A percentile compares a stretch with the other conserved stretches of the same genome.
phyloP scores from a whole-genome alignment of 2,329 filamentous ascomycete genomes.

The Myrmaecium sp. region DNA sequence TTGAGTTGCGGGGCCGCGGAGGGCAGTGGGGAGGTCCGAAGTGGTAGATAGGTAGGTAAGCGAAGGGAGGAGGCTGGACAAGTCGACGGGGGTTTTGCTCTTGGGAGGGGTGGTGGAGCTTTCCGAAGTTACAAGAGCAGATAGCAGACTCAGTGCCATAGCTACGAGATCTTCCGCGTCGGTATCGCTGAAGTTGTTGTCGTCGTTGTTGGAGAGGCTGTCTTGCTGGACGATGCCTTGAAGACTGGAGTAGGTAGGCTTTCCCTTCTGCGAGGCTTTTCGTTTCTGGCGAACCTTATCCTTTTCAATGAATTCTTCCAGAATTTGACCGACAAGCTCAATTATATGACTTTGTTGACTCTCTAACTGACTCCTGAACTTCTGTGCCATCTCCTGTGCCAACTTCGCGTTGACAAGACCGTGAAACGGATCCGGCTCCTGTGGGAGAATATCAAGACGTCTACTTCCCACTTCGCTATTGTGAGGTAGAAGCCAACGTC shows the following conservation, averaged over 20 bases:
- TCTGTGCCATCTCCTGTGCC: conserved; percentile 48
- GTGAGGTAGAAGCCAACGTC: conserved; percentile 35
- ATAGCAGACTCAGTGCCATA: conserved; percentile 24
- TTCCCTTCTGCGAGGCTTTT: conserved; percentile 20
- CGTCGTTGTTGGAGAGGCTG: background rate
- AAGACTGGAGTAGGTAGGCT: conserved; percentile 12
- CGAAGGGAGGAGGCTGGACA: conserved; percentile 8
- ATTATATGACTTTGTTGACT: conserved; percentile 47
- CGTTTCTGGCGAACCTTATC: conserved; percentile 26
- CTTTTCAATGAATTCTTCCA: conserved; percentile 28
- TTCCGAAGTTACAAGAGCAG: conserved; percentile 1
- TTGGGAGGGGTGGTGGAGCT: conserved; percentile 3
- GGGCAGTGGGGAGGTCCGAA: conserved; percentile 31
- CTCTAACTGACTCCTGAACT: conserved; percentile 45
- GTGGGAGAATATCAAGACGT: no score
- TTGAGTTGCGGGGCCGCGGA: conserved; percentile 38
- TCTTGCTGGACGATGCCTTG: conserved; percentile 10
- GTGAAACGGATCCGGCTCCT: conserved; percentile 26
- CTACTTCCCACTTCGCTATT: no score
- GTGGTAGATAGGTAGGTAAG: background rate
- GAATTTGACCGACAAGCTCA: conserved; percentile 43
- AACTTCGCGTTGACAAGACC: conserved; percentile 43
- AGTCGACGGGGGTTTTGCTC: conserved; percentile 39
- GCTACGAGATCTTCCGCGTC: conserved; percentile 20
- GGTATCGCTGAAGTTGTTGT: conserved; percentile 4